Evolutionary conservation across 352 stramenopile species (phyloP).

Genomic region (Saprolegnia diclina): DNA sequence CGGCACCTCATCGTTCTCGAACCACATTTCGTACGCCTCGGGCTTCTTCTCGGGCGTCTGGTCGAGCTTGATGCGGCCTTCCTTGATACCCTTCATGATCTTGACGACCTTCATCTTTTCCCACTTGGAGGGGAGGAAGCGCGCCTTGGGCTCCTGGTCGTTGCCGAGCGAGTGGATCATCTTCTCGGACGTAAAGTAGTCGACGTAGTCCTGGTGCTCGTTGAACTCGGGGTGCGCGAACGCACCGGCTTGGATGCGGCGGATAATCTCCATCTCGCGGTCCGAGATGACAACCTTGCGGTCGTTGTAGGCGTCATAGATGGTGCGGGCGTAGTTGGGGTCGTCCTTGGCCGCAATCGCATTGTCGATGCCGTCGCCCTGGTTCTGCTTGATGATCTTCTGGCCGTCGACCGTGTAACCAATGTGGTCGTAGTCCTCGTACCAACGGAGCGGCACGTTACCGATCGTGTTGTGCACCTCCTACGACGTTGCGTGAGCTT

Average conservation of each 20-base stretch:
- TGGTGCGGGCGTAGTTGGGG: constrained; percentile 92
- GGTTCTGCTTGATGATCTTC: constrained; percentile 93
- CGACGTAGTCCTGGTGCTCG: constrained; percentile 84
- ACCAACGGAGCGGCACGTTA: constrained; percentile 98
- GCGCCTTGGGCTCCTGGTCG: constrained; percentile 85
- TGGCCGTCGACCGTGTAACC: constrained; percentile 97
- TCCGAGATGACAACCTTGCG: constrained; percentile 95
- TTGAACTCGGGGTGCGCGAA: constrained; percentile 91
- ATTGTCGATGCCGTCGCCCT: constrained; percentile 86
- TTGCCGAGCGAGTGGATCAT: constrained; percentile 85
- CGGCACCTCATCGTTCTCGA: constrained; percentile 77
- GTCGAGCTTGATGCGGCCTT: constrained; percentile 92
- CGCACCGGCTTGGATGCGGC: constrained; percentile 91
- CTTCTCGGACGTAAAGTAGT: constrained; percentile 85
- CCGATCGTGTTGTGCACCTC: constrained; percentile 96
- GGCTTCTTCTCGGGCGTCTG: constrained; percentile 89
- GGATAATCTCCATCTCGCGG: constrained; percentile 97
- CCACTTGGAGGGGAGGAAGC: constrained; percentile 96
- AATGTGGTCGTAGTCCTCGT: constrained; percentile 99
- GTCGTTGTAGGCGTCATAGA: constrained; percentile 99
- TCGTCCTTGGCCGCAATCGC: constrained; percentile 83
- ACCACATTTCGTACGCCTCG: constrained; percentile 90
- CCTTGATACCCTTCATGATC: constrained; percentile 95
- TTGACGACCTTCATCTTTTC: constrained; percentile 97
- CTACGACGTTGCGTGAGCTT: constrained; percentile 30